Evolutionary conservation across 2,329 filamentous ascomycete species (phyloP), one percentile per base, ranked within the genome.

Genomic region (Furcasterigmium furcatum): DNA sequence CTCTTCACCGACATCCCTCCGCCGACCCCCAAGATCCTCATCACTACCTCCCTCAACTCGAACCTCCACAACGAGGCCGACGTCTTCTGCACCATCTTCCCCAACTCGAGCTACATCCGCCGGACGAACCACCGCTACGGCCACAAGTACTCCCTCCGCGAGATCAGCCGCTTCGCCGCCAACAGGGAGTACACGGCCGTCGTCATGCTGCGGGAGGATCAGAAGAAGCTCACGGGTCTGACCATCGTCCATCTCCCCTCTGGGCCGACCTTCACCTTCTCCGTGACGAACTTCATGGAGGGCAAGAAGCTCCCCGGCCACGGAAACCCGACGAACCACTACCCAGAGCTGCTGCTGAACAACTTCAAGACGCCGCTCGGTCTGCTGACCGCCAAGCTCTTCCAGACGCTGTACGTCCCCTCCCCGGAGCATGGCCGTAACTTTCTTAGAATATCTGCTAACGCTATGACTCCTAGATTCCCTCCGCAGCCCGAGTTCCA

Each of bases 361-460:
- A 92, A 94, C 63, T 99, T 99, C 75, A 87, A 88, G 58, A 99
- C 94, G 0, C 90, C 92, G 0, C 77, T 99, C 2, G 94, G 94
- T 68, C 74, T 96, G 9, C 73, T 97, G 32, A 90, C 91, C 0
- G 92, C 91, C 9, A 85, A 90, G 58, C 73, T 96, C 2, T 94
- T 99, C 71, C 80, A 86, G 52, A 82, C 79, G 0, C 67, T 95
- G 22, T 94, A 90, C 19, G 38, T 38, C 3, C 3, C n/a, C n/a
- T 14, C 38, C n/a, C 38, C 5, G 9, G 9, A n/a, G n/a, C n/a
- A n/a, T n/a, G n/a, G n/a, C n/a, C n/a, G n/a, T n/a, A n/a, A n/a
- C n/a, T 25, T 6, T 19, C 19, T n/a, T 4, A 24, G 38, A n/a
- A 25, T 9, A 8, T 4, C 6, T 20, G 41, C 32, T 36, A 14